Percentiles rank a stretch among this genome's conserved stretches.
Conservation (phyloP, 2,329 filamentous ascomycete species). For the Aspergillus tubingensis region DNA sequence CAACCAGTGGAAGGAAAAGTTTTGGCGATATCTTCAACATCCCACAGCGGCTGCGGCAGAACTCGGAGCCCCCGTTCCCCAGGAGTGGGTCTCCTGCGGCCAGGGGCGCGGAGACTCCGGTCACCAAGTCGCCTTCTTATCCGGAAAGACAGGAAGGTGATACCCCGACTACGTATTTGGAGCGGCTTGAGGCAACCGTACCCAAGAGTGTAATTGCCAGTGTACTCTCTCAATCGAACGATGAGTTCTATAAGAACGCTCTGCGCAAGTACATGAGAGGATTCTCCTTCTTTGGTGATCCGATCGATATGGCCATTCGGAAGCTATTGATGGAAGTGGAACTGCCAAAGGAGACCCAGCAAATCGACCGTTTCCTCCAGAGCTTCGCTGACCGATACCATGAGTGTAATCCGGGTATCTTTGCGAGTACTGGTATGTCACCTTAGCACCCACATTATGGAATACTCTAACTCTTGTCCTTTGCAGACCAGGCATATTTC, state of each 20-base stretch:
- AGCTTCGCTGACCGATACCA: conserved; percentile 96
- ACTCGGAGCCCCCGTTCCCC: conserved; percentile 68
- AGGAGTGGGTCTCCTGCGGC: conserved; percentile 64
- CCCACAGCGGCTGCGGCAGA: conserved; percentile 73
- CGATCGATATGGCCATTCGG: conserved; percentile 95
- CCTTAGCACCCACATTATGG: neutral
- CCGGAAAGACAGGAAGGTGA: conserved; percentile 85
- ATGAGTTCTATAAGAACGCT: conserved; percentile 79
- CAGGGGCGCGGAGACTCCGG: conserved; percentile 67
- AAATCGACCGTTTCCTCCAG: conserved; percentile 92
- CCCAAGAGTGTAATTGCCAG: conserved; percentile 82
- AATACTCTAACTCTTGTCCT: neutral
- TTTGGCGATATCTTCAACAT: conserved; percentile 86
- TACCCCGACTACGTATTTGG: conserved; percentile 84
- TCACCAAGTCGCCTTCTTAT: conserved; percentile 66
- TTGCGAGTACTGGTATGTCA: conserved; percentile 66
- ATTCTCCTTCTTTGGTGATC: conserved; percentile 93
- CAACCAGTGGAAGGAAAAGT: conserved; percentile 82
- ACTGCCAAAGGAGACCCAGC: conserved; percentile 93
- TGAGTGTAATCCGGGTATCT: conserved; percentile 97
- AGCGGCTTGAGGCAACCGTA: conserved; percentile 76
- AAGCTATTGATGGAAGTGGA: conserved; percentile 97
- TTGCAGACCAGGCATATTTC: conserved; percentile 86
- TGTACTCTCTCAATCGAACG: conserved; percentile 80
- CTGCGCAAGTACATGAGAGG: conserved; percentile 92